phyloP scores from a whole-genome alignment of 805 yeast genomes.

The Candida boidinii region DNA sequence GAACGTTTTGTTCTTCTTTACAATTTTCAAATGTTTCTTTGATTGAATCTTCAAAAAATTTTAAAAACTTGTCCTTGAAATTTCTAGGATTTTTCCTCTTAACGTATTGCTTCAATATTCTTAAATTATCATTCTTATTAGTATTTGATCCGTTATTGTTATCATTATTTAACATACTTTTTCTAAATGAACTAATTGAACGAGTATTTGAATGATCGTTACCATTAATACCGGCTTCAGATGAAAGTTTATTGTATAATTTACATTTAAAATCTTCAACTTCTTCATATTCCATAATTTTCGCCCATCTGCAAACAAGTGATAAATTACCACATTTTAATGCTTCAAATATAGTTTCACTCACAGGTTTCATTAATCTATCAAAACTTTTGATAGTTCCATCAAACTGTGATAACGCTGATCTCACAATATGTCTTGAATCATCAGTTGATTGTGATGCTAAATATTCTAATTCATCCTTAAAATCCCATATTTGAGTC shows the following conservation, averaged over 20 bases:
- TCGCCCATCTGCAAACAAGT: slow-evolving; percentile 62
- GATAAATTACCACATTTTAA: slow-evolving; percentile 60
- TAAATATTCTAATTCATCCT: slow-evolving; percentile 61
- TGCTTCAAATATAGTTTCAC: slow-evolving; percentile 58
- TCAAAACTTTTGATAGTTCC: slow-evolving; percentile 52
- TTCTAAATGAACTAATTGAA: too few relatives aligned
- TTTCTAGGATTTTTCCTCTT: slow-evolving; percentile 42
- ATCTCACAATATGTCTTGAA: slow-evolving; percentile 51
- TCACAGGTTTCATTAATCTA: slow-evolving; percentile 51
- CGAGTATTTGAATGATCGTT: too few relatives aligned
- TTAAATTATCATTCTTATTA: slow-evolving; percentile 6
- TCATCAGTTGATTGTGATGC: slow-evolving; percentile 48
- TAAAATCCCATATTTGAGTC: slow-evolving; percentile 65
- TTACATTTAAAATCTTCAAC: slow-evolving; percentile 57
- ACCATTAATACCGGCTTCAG: slow-evolving; percentile 9
- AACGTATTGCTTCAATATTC: slow-evolving; percentile 7
- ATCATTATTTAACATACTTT: too few relatives aligned
- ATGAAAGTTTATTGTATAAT: slow-evolving; percentile 15
- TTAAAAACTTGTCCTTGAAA: slow-evolving; percentile 54
- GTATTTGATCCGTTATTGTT: slow-evolving; percentile 5
- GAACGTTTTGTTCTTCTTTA: slow-evolving; percentile 41
- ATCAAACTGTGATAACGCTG: slow-evolving; percentile 41
- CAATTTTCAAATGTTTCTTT: slow-evolving; percentile 61
- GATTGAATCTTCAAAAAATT: slow-evolving; percentile 50
- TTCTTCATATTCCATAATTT: slow-evolving; percentile 75